Base-by-base conservation (phyloP, 2,329 filamentous ascomycete genomes). In the Penicillium sclerotiorum region DNA sequence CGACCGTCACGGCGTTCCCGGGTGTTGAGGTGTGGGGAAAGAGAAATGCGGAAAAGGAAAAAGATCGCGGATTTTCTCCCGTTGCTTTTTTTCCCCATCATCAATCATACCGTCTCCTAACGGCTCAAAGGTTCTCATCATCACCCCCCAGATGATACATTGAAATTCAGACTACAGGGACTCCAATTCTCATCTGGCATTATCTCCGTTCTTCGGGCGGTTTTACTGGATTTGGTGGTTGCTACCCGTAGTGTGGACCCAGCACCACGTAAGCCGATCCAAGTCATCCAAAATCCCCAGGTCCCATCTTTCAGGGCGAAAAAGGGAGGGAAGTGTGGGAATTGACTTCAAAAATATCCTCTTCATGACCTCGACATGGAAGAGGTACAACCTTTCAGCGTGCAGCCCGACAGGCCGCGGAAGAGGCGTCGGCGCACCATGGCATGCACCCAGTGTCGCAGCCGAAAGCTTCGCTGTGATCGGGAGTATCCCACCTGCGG, bases 391-490 rank as follows among this genome's bases (percentile, higher is more conserved):
- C 33, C 36, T 15, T 45, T 53, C 9, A 49, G 39, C 18, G n/a
- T 13, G 20, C 59, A 50, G 45, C 50, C 59, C 27, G 63, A 63
- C 8, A 62, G 66, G 36, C 65, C 66, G 47, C 69, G 69, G 23
- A 73, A 73, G 56, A 59, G 71, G 23, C 67, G 68, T 49, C 60
- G 72, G 18, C 65, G 71, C 20, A 72, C 73, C 8, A 66, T 74
- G 55, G 71, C 73, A 13, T 75, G 73, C 53, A 66, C 67, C 15
- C 71, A 70, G 28, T 75, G 73, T 52, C 70, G 73, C 47, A 69
- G 63, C 47, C 61, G 72, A 38, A 75, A 75, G 54, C 58, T 75
- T 27, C 72, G 69, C 50, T 75, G 73, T 49, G 73, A 75, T 53
- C 68, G 72, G 28, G 67, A 69, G 27, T 74, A 71, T 62, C 72